Evolutionary conservation across 163 green algal genomes (phyloP), one percentile per base, ranked within the genome.

Genomic region (Scenedesmus sp.): DNA sequence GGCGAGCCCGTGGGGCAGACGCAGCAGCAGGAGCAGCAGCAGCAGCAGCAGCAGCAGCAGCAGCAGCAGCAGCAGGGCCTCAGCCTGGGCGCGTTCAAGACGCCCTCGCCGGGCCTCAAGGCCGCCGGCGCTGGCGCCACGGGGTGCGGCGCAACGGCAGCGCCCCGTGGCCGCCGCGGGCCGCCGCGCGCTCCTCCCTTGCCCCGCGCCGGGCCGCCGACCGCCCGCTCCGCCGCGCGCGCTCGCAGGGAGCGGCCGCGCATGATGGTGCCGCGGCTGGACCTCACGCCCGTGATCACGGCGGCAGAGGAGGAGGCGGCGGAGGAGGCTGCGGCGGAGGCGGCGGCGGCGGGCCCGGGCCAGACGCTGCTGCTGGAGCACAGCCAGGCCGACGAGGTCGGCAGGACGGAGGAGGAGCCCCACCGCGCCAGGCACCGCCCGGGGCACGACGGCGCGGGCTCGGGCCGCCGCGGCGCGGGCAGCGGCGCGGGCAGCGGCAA

Each of bases 221-320:
- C n/a, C n/a, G n/a, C n/a, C n/a, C n/a, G n/a, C n/a, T n/a, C n/a
- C n/a, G n/a, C n/a, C n/a, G n/a, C n/a, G n/a, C n/a, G n/a, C n/a
- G n/a, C n/a, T n/a, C n/a, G n/a, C 31, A 28, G 31, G 11, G 31
- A 34, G 24, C 66, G 45, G 54, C n/a, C 58, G 51, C 54, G 36
- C 53, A 45, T 22, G 3, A 31, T 24, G 53, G 71, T 79, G 7
- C 71, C 71, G 17, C 28, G 54, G 9, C 71, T 79, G 20, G 71
- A 79, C 71, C 58, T 79, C 28, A 79, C 71, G 3, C 71, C 39
- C 22, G 39, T 79, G 44, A 24, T 70, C 24, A 20, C 53, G 3
- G n/a, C 39, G 36, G 26, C 34, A 50, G 70, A 62, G 24, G 71
- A 70, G 15, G 56, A 70, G 20, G 28, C 66, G 36, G 33, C 64